Percentiles rank a stretch among this genome's conserved stretches.
phyloP scores from a whole-genome alignment of 2,329 filamentous ascomycete species.

The Mycocentrospora acerina region DNA sequence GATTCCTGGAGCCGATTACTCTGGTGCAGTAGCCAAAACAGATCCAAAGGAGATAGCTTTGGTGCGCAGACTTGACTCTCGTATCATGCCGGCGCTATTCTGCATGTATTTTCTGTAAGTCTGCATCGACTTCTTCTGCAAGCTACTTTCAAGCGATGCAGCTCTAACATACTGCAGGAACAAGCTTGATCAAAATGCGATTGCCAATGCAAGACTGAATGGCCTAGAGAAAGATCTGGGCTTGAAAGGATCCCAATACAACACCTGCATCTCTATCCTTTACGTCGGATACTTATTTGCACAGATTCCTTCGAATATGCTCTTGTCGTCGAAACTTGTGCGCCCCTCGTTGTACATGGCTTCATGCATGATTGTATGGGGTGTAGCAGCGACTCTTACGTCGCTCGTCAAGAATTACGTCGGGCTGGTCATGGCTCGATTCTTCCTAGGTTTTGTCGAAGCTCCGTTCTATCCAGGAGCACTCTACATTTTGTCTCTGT shows the following conservation, averaged over 20 bases:
- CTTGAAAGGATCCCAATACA: slow-evolving; percentile 26
- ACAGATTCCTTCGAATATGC: slow-evolving; percentile 48
- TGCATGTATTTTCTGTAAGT: slow-evolving; percentile 44
- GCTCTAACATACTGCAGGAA: slow-evolving; percentile 17
- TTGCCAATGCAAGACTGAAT: slow-evolving; percentile 63
- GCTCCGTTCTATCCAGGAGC: slow-evolving; percentile 60
- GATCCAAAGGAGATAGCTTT: slow-evolving; percentile 27
- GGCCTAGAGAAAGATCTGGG: slow-evolving; percentile 57
- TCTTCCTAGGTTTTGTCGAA: slow-evolving; percentile 33
- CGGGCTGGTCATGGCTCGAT: slow-evolving; percentile 30
- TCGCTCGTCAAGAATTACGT: slow-evolving; percentile 29
- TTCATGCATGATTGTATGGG: slow-evolving; percentile 39
- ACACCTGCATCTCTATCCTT: slow-evolving; percentile 49
- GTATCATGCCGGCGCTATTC: slow-evolving; percentile 27
- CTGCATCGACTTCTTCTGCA: too few species aligned
- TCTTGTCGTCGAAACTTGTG: slow-evolving; percentile 39
- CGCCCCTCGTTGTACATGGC: slow-evolving; percentile 34
- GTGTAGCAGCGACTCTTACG: slow-evolving; percentile 29
- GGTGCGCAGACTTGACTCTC: slow-evolving; percentile 27
- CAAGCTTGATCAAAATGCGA: slow-evolving; percentile 60
- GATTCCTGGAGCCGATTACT: slow-evolving; percentile 17
- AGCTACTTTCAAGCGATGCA: not conserved
- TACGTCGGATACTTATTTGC: slow-evolving; percentile 27
- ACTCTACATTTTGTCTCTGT: slow-evolving; percentile 62
- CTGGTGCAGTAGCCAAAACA: slow-evolving; percentile 23